phyloP scores from a whole-genome alignment of 805 yeast species.

The Kockiozyma suomiensis region DNA sequence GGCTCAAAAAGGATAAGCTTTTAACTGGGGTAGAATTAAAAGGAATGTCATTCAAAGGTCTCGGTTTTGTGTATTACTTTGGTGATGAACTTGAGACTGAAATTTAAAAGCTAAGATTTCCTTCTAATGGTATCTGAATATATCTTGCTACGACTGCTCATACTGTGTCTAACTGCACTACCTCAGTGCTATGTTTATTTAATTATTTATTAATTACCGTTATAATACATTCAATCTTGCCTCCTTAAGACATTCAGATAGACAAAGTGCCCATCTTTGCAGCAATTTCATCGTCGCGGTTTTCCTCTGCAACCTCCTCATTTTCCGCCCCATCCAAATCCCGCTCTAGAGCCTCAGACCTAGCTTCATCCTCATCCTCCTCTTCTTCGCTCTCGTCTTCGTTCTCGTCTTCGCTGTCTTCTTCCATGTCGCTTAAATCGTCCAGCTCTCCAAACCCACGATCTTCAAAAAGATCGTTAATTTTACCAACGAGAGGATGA shows the following conservation, averaged over 20 bases:
- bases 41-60: slow-evolving; percentile 45
- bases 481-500: slow-evolving; percentile 63
- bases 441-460: slow-evolving; percentile 83
- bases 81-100: slow-evolving; percentile 8
- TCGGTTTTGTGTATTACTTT: slow-evolving; percentile 44
- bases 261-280: slow-evolving; percentile 59
- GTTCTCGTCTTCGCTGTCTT: slow-evolving; percentile 60
- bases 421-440: slow-evolving; percentile 89
- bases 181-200: neutral
- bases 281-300: slow-evolving; percentile 45
- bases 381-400: slow-evolving; percentile 53
- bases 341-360: slow-evolving; percentile 53
- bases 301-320: slow-evolving; percentile 45
- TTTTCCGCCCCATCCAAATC: slow-evolving; percentile 49
- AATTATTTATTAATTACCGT: neutral
- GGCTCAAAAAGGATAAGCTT: slow-evolving; percentile 52
- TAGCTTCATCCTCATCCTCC: slow-evolving; percentile 44
- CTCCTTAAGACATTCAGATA: slow-evolving; percentile 38
- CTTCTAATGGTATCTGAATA: neutral
- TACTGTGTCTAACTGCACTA: neutral
- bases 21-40: slow-evolving; percentile 55
- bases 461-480: slow-evolving; percentile 63
- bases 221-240: neutral
- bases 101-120: neutral
- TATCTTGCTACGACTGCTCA: neutral